These are phyloP conservation scores for Ceratobasidium sp. DNA, from an alignment of 1,284 basidiomycete genomes.

Conservation along the genomic window DNA sequence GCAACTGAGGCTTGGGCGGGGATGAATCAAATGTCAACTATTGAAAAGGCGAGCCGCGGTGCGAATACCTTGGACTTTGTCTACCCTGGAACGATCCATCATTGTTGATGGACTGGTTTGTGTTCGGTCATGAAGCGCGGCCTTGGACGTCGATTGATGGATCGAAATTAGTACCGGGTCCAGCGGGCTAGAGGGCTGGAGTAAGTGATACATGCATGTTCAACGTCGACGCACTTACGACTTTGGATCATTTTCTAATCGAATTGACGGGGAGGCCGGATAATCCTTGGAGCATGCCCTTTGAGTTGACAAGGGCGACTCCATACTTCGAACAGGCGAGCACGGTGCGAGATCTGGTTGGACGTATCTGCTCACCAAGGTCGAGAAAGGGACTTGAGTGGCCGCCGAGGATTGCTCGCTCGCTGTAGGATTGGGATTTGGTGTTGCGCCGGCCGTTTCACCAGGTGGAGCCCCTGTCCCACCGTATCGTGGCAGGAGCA, in stretches of 20 bases:
- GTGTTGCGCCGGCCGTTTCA: conserved; percentile 25
- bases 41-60: conserved; percentile 34
- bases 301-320: background rate
- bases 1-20: conserved; percentile 34
- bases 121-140: conserved; percentile 33
- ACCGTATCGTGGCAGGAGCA: conserved; percentile 35
- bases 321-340: background rate
- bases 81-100: background rate
- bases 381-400: conserved; percentile 16
- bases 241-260: background rate
- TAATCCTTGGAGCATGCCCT: background rate
- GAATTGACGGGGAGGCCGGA: background rate
- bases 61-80: conserved; percentile 27
- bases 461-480: conserved; percentile 36
- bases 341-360: background rate
- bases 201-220: conserved; percentile 36
- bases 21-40: conserved; percentile 36
- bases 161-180: conserved; percentile 12
- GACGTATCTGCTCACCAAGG: background rate
- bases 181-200: conserved; percentile 15
- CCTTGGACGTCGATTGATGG: conserved; percentile 31
- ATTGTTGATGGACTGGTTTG: conserved; percentile 6
- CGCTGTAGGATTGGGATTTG: conserved; percentile 3
- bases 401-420: conserved; percentile 2
- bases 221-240: conserved; percentile 13